Evolutionary conservation across 305 asterid species (phyloP).

Genomic region (Petunia hybrid): DNA sequence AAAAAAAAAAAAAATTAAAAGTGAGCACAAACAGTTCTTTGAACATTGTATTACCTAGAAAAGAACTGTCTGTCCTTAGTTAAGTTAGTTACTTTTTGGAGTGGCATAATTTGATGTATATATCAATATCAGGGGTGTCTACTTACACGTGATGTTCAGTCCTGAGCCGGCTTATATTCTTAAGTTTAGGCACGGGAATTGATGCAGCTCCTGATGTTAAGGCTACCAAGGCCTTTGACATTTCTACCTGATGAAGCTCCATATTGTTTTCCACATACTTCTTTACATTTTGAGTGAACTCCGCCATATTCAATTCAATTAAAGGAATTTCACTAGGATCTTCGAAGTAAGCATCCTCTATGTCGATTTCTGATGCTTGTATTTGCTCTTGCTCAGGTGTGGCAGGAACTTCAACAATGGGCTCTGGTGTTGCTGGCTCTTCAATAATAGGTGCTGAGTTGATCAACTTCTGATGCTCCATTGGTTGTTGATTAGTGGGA

Average conservation of each 20-base stretch:
- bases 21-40: conserved; percentile 20
- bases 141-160: conserved; percentile 99
- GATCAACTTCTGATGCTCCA: conserved; percentile 45
- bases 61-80: conserved; percentile 3
- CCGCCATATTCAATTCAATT: conserved; percentile 79
- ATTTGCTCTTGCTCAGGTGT: conserved; percentile 69
- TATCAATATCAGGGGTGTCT: conserved; percentile 34
- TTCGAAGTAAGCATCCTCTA: conserved; percentile 63
- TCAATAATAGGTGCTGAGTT: conserved; percentile 59
- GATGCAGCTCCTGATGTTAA: conserved; percentile 91
- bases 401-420: conserved; percentile 70
- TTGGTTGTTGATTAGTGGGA: conserved; percentile 45
- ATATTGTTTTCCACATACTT: conserved; percentile 61
- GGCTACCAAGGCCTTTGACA: conserved; percentile 93
- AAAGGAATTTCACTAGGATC: conserved; percentile 89
- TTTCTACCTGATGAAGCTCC: conserved; percentile 69
- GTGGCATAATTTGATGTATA: conserved; percentile 10
- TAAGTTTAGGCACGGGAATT: conserved; percentile 89
- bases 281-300: conserved; percentile 86
- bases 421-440: conserved; percentile 50
- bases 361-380: conserved; percentile 57
- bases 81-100: not conserved
- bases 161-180: conserved; percentile 85
- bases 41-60: conserved; percentile 23
- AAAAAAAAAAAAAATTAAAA: conserved; percentile 39